Base-by-base conservation (phyloP, 768 basidiomycete species). In the Lactarius psammicola region DNA sequence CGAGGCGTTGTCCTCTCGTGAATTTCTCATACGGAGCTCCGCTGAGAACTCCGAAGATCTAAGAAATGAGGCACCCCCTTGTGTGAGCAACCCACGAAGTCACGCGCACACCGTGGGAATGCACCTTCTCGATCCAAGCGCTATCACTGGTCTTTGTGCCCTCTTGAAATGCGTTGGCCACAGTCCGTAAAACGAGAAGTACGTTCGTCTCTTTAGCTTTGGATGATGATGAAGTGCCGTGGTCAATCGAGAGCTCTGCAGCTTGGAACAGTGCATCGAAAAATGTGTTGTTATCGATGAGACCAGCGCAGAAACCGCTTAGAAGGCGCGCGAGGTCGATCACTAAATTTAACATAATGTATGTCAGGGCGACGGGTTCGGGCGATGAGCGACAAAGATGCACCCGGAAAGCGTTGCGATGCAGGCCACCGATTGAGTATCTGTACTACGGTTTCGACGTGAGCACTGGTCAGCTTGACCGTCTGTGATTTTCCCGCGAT, bases 201-300 rank as follows among this genome's bases (percentile, higher is more conserved):
- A 88, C 81, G 72, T 98, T 98, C 20, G 89, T 96, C 74, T 97
- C 95, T 63, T 87, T 80, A 8, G 85, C 75, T 76, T 94, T 97
- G 4, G 80, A 75, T 38, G 89, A 74, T 0, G 87, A 80, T n/a
- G 75, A 74, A 33, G 78, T 71, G 83, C 86, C 86, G 1, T 84
- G 79, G 34, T 79, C 56, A n/a, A 54, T 68, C 59, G 73, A 73
- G 87, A 89, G 92, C 58, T 89, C 87, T 3, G 87, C 83, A 17
- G 87, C 89, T 61, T 78, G 78, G 75, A 94, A 85, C 13, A 95
- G 74, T 1, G 83, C 77, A 23, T 84, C 80, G 26, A 90, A 81
- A 73, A 90, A 87, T 23, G 75, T 76, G 44, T 82, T 79, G 4
- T 75, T 68, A 3, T 80, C 76, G 65, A 87, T 82, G 2, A 82